A percentile compares a stretch with the other conserved stretches of the same genome.
phyloP scores from a whole-genome alignment of 306 rosid species.

The Casuarina glauca region DNA sequence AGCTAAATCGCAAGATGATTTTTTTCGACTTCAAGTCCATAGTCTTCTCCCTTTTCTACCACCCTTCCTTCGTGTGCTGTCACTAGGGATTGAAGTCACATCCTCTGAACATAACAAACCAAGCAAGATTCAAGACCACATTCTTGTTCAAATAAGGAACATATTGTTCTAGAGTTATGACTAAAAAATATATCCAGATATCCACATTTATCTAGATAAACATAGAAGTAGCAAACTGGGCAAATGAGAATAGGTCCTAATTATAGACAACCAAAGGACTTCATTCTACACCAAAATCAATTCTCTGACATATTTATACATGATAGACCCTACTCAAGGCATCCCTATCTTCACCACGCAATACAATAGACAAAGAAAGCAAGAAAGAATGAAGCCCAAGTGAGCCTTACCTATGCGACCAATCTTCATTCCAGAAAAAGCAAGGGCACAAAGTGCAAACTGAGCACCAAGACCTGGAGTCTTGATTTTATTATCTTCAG shows the following conservation, averaged over 20 bases:
- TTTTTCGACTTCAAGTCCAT: neutral
- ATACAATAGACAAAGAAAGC: neutral
- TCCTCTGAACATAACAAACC: neutral
- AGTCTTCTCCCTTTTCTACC: constrained; percentile 11
- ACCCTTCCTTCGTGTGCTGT: constrained; percentile 14
- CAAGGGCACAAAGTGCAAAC: constrained; percentile 57
- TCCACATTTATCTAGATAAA: neutral
- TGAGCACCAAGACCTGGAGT: constrained; percentile 63
- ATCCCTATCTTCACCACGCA: neutral
- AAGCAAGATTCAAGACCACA: neutral
- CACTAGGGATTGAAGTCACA: constrained; percentile 9
- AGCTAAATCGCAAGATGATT: neutral
- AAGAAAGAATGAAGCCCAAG: neutral
- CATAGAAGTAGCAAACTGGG: neutral
- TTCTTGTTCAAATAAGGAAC: neutral
- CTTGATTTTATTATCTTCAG: constrained; percentile 60
- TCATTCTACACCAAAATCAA: neutral
- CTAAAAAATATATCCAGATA: neutral
- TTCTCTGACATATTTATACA: neutral
- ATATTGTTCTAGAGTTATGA: neutral
- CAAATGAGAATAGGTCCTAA: neutral
- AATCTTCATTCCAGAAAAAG: constrained; percentile 59
- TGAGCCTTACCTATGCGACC: constrained; percentile 49
- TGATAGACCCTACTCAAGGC: neutral
- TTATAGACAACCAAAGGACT: too few species aligned